Conservation (phyloP, 495 filamentous ascomycete genomes). For the Paragyromitra xinjiangensis region DNA sequence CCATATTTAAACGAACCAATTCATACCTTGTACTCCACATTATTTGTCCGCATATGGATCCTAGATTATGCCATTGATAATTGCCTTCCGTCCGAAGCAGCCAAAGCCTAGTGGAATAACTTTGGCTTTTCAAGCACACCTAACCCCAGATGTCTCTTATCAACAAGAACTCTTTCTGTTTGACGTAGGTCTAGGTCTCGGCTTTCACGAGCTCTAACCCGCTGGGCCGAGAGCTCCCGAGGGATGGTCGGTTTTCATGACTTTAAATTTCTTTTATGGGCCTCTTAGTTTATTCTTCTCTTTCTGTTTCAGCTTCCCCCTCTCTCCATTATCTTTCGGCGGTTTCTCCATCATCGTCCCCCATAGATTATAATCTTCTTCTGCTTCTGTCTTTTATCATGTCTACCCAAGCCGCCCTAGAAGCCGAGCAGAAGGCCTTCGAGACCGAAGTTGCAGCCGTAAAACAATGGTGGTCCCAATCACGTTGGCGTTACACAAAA, state of each 20-base stretch:
- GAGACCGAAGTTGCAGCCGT: conserved; percentile 82
- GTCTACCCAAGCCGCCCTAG: conserved; percentile 61
- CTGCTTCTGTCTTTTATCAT: conserved; percentile 16
- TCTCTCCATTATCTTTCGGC: conserved; percentile 11
- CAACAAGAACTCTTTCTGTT: not conserved
- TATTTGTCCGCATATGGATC: conserved; percentile 21
- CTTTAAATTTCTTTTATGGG: conserved; percentile 51
- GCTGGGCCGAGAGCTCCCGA: conserved; percentile 50
- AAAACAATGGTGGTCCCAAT: conserved; percentile 92
- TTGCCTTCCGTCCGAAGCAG: conserved; percentile 43
- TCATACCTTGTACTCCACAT: conserved; percentile 6
- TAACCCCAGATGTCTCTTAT: conserved; percentile 14
- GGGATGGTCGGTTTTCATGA: conserved; percentile 50
- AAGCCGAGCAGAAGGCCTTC: conserved; percentile 81
- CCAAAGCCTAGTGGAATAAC: not conserved
- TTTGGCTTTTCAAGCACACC: conserved; percentile 1
- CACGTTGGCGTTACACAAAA: conserved; percentile 91
- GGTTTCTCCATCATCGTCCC: not conserved
- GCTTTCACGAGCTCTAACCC: conserved; percentile 44
- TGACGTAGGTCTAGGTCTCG: conserved; percentile 14
- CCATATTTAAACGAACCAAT: not conserved
- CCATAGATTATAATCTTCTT: not conserved
- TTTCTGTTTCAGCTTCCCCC: conserved; percentile 32
- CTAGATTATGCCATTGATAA: not conserved
- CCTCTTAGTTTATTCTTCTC: conserved; percentile 32